Percentiles rank a stretch among this genome's conserved stretches.
Evolutionary conservation across 1,139 yeast genomes (phyloP).

Genomic region (Kodamaea sp.): DNA sequence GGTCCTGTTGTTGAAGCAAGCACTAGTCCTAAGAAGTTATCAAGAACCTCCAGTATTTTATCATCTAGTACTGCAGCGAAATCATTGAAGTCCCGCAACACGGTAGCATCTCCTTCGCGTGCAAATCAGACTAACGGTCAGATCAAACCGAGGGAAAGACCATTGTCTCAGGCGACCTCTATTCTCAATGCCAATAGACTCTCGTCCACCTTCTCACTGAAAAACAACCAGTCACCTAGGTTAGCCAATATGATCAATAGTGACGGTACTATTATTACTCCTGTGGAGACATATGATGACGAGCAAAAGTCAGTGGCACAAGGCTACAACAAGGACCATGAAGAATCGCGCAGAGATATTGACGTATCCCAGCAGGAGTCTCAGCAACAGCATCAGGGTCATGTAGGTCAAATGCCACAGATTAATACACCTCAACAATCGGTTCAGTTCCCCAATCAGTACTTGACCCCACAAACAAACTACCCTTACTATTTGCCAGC

Average conservation of each 20-base stretch:
- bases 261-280: conserved; percentile 50
- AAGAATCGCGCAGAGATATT: conserved; percentile 4
- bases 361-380: conserved; percentile 4
- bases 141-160: conserved; percentile 15
- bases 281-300: conserved; percentile 32
- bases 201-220: conserved; percentile 41
- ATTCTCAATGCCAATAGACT: conserved; percentile 29
- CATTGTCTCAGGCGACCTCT: conserved; percentile 29
- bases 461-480: conserved; percentile 14
- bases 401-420: conserved; percentile 8
- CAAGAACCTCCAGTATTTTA: conserved; percentile 33
- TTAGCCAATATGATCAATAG: conserved; percentile 48
- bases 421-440: conserved; percentile 7
- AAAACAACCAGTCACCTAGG: conserved; percentile 38
- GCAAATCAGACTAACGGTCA: conserved; percentile 7
- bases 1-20: conserved; percentile 9
- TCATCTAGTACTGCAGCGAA: conserved; percentile 27
- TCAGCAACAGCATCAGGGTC: conserved; percentile 9
- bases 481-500: conserved; percentile 18
- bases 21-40: conserved; percentile 18
- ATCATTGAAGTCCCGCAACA: conserved; percentile 23
- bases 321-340: conserved; percentile 1
- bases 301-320: conserved; percentile 3
- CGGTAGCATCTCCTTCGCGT: conserved; percentile 21
- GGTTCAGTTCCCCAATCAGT: conserved; percentile 10